These are phyloP conservation scores for Cornus florida DNA, from an alignment of 148 eudicot species.

Conservation along the genomic window DNA sequence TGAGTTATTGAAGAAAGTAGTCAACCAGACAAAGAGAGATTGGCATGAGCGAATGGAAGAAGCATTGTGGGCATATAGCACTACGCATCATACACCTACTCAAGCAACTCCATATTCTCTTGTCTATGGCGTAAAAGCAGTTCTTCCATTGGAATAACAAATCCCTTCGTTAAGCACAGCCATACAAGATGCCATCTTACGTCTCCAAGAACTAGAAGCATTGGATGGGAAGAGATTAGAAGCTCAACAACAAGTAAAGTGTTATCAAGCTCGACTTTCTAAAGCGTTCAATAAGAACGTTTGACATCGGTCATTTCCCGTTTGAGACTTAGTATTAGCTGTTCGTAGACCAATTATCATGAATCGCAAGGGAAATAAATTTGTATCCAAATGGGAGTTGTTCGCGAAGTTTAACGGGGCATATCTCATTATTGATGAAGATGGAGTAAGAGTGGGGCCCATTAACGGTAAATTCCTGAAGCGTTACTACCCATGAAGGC, in stretches of 20 bases:
- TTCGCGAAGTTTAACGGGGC: no score
- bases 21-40: neutral
- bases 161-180: neutral
- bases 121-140: neutral
- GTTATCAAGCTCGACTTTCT: neutral
- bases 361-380: no score
- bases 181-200: neutral
- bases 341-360: no score
- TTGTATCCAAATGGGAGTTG: no score
- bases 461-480: no score
- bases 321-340: no score
- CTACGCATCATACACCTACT: neutral
- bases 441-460: no score
- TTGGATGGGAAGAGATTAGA: no score
- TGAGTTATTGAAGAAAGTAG: neutral
- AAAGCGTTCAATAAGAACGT: no score
- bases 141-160: neutral
- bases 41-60: conserved; percentile 5
- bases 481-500: no score
- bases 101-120: conserved; percentile 6
- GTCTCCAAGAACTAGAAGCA: neutral
- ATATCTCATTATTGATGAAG: no score
- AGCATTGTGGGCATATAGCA: conserved; percentile 10
- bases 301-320: no score
- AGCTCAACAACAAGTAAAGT: neutral